Evolutionary conservation across 352 stramenopile genomes (phyloP), one percentile per base, ranked within the genome.

Genomic region (Halophytophthora polymorphica): DNA sequence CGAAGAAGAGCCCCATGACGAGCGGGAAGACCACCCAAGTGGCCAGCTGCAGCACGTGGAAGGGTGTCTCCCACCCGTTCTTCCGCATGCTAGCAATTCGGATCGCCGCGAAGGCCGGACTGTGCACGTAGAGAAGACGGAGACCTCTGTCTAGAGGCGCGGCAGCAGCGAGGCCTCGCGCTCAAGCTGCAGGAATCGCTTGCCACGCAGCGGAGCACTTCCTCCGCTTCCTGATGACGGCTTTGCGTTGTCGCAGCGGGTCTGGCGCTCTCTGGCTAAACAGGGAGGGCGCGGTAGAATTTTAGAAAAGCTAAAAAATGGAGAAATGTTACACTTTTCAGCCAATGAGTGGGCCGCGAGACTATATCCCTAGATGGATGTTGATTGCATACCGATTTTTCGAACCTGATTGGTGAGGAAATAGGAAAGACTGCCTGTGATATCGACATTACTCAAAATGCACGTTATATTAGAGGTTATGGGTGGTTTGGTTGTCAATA

Each of bases 1-100:
- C 75, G 63, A 89, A 92, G 68, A 91, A 94, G 52, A 89, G 65
- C 61, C 66, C 71, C 65, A 93, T 83, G 59, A 91, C 71, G 35
- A 61, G 61, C 23, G 84, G 84, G 62, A 94, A 93, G 45, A 90
- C 71, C 51, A 93, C 50, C 84, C 84, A 94, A 25, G 84, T 91
- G 45, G 76, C 71, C 38, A 94, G 56, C 59, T 94, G 84, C 35
- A 94, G 75, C 53, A 78, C 61, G 61, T 94, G 81, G 69, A 92
- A 92, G 46, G 83, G 83, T 58, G 66, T 67, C 53, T 88, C 61
- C 81, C 80, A 94, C 50, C 83, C 83, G 53, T 90, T 92, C 61
- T 71, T 84, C 29, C 83, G 73, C 75, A 83, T 84, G 21, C 36
- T 21, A 28, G 15, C n/a, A 4, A 25, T 6, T 44, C 0, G 45